phyloP scores from a whole-genome alignment of 2,329 filamentous ascomycete species.

The Pezicula neosporulosa region DNA sequence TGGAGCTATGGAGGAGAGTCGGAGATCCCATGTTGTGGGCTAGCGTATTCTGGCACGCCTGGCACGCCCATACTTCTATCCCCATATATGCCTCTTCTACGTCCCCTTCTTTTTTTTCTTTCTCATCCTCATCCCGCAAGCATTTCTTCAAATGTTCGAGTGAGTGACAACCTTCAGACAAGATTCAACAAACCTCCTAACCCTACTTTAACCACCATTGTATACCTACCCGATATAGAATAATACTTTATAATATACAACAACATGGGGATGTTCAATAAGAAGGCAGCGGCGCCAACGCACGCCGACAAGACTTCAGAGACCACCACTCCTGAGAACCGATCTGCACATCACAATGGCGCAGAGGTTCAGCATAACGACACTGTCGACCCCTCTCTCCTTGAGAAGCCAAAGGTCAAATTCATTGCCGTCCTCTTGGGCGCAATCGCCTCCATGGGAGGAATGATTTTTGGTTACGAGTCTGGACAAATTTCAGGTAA shows the following conservation, averaged over 20 bases:
- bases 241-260: neutral
- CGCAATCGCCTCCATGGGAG: constrained; percentile 48
- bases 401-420: constrained; percentile 23
- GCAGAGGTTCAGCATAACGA: neutral
- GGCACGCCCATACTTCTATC: too few relatives aligned
- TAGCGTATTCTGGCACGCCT: too few relatives aligned
- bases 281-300: neutral
- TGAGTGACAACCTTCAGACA: too few relatives aligned
- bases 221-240: neutral
- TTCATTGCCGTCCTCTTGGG: constrained; percentile 45
- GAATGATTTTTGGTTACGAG: constrained; percentile 51
- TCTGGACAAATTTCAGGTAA: constrained; percentile 43
- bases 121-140: neutral
- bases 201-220: neutral
- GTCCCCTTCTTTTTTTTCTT: too few relatives aligned
- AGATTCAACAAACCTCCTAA: too few relatives aligned
- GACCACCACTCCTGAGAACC: neutral
- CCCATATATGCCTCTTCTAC: too few relatives aligned
- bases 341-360: neutral
- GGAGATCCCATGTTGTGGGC: too few relatives aligned
- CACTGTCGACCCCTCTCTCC: neutral
- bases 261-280: neutral
- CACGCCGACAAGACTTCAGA: neutral
- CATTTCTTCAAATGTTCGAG: neutral
- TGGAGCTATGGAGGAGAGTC: neutral